Evolutionary conservation across 1,284 basidiomycete genomes (phyloP).

Genomic region (Bjerkandera adusta): DNA sequence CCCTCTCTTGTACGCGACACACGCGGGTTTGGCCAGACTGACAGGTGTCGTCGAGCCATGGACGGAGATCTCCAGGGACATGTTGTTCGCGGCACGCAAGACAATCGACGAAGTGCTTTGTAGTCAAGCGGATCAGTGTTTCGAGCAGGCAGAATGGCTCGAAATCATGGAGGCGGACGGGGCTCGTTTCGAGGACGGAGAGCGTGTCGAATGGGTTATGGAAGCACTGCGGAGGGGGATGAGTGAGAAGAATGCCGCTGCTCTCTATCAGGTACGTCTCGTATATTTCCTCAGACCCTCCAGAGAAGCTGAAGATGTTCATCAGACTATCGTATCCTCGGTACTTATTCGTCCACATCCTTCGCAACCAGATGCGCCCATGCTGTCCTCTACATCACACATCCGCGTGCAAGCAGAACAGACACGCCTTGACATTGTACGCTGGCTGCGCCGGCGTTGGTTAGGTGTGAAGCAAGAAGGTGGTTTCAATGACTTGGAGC

Average conservation of each 20-base stretch:
- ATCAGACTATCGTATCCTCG: slow-evolving; percentile 69
- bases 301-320: not conserved
- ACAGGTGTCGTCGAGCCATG: slow-evolving; percentile 58
- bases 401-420: slow-evolving; percentile 71
- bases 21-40: slow-evolving; percentile 59
- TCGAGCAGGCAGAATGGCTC: slow-evolving; percentile 67
- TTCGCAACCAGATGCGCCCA: slow-evolving; percentile 52
- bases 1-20: slow-evolving; percentile 62
- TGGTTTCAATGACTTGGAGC: slow-evolving; percentile 81
- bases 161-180: slow-evolving; percentile 71
- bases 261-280: slow-evolving; percentile 67
- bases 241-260: slow-evolving; percentile 58
- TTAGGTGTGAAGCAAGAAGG: slow-evolving; percentile 70
- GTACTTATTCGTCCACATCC: slow-evolving; percentile 71
- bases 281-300: slow-evolving; percentile 8
- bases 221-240: slow-evolving; percentile 58
- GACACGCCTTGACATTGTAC: slow-evolving; percentile 65
- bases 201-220: slow-evolving; percentile 72
- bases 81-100: slow-evolving; percentile 59
- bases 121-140: slow-evolving; percentile 57
- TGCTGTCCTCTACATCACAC: slow-evolving; percentile 63
- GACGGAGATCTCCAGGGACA: slow-evolving; percentile 63
- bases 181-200: slow-evolving; percentile 68
- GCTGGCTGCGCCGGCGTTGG: slow-evolving; percentile 71
- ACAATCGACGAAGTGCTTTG: slow-evolving; percentile 62